Evolutionary conservation across 1,139 yeast genomes (phyloP), one percentile per base, ranked within the genome.

Genomic region (Saccharomyces hybrid): DNA sequence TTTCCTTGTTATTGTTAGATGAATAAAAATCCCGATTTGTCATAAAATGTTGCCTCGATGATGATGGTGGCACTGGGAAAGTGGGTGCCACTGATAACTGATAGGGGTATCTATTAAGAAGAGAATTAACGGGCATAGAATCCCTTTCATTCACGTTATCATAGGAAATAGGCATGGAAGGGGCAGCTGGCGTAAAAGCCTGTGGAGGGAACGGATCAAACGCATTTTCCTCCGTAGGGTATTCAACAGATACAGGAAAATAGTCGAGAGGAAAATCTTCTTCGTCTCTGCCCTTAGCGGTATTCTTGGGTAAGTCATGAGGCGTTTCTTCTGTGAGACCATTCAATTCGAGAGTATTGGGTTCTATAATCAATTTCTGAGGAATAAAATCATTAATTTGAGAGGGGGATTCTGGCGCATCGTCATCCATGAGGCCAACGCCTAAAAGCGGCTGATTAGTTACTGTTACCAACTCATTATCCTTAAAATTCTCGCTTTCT

Each of bases 261-360:
- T 83, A 84, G 62, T 84, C 90, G 55, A 84, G 69, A 2, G 90
- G 89, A 68, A 84, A 84, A 63, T 84, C 89, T 59, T 57, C 59
- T 23, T 54, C 54, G 41, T 82, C 44, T 20, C 44, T 9, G 25
- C 13, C 23, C 44, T 38, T 38, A 38, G 23, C 86, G 16, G 56
- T 58, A 9, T 8, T 38, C 44, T 38, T 38, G 25, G 44, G 23
- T 11, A 38, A 16, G 9, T 9, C 44, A 16, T 38, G 44, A 8
- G 44, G 16, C 5, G 44, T 11, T 5, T 38, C 44, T 16, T 38
- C 44, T 16, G 44, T 4, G 23, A 38, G 44, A 16, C 44, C 13
- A 11, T 38, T 38, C 16, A 38, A 11, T 16, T 38, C 44, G 2
- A 38, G 44, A 20, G 25, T 38, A 20, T 38, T 38, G 4, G 44